A percentile compares a stretch with the other conserved stretches of the same genome.
These are phyloP conservation scores for Alectoria sarmentosa DNA, from an alignment of 495 filamentous ascomycete genomes.

Conservation along the genomic window DNA sequence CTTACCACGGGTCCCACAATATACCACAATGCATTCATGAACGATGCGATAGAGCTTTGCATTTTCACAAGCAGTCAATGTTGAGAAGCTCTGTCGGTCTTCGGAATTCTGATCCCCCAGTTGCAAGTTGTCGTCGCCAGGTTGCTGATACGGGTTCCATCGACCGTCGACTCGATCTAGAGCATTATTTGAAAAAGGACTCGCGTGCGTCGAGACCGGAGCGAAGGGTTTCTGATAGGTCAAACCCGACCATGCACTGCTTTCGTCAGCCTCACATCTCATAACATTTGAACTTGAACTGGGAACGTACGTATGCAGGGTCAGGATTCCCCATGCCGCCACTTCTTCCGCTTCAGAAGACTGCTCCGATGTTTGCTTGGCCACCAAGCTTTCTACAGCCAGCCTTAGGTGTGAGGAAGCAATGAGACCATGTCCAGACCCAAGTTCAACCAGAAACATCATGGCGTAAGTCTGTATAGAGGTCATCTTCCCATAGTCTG, in stretches of 20 bases:
- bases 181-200: conserved; percentile 14
- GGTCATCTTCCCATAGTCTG: conserved; percentile 25
- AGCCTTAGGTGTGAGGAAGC: conserved; percentile 24
- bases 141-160: conserved; percentile 19
- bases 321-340: conserved; percentile 22
- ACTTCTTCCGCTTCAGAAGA: conserved; percentile 20
- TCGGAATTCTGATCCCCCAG: not conserved
- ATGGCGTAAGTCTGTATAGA: conserved; percentile 32
- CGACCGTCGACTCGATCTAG: not conserved
- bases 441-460: conserved; percentile 32
- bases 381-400: conserved; percentile 30
- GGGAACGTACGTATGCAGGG: conserved; percentile 22
- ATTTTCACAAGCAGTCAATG: conserved; percentile 24
- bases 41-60: conserved; percentile 31
- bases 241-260: conserved; percentile 23
- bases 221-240: conserved; percentile 23
- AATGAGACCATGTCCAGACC: conserved; percentile 27
- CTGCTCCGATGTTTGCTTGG: conserved; percentile 15
- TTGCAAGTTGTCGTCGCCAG: conserved; percentile 13
- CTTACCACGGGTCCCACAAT: conserved; percentile 27
- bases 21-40: conserved; percentile 32
- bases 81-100: conserved; percentile 14
- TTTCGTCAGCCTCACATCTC: not conserved
- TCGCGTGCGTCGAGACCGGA: conserved; percentile 11
- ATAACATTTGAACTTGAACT: not conserved